A percentile compares a stretch with the other conserved stretches of the same genome.
Conservation (phyloP, 2,329 filamentous ascomycete genomes). For the Penicillium italicum region DNA sequence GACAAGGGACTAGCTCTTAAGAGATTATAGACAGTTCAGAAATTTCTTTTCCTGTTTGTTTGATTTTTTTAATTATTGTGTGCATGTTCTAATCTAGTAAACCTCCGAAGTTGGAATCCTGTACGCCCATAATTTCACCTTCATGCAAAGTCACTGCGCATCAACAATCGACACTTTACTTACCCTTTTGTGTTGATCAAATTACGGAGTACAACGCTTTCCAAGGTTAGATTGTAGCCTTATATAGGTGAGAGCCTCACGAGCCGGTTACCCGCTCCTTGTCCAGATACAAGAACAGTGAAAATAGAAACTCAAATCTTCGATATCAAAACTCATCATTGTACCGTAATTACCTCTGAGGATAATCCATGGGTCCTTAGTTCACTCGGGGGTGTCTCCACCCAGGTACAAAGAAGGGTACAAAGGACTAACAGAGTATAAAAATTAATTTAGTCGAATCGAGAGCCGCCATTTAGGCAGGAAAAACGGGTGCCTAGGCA, state of each 20-base stretch:
- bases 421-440: neutral
- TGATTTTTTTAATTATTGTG: neutral
- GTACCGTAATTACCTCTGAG: neutral
- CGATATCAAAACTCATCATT: neutral
- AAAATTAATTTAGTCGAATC: neutral
- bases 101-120: slow-evolving; percentile 2
- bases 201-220: neutral
- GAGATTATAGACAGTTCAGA: slow-evolving; percentile 2
- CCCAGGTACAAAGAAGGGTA: neutral
- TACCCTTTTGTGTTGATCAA: neutral
- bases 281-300: neutral
- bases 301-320: neutral
- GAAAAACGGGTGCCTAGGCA: neutral
- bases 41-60: neutral
- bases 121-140: slow-evolving; percentile 3
- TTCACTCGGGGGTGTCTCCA: neutral
- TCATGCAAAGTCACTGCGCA: slow-evolving; percentile 17
- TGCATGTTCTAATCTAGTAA: neutral
- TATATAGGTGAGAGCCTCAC: slow-evolving; percentile 14
- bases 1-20: slow-evolving; percentile 9
- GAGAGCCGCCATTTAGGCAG: neutral
- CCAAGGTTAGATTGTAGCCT: neutral
- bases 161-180: slow-evolving; percentile 3
- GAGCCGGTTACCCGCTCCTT: slow-evolving; percentile 11
- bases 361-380: neutral